Evolutionary conservation across 1,284 basidiomycete genomes (phyloP).

Genomic region (Sphaerobolus stellatus): DNA sequence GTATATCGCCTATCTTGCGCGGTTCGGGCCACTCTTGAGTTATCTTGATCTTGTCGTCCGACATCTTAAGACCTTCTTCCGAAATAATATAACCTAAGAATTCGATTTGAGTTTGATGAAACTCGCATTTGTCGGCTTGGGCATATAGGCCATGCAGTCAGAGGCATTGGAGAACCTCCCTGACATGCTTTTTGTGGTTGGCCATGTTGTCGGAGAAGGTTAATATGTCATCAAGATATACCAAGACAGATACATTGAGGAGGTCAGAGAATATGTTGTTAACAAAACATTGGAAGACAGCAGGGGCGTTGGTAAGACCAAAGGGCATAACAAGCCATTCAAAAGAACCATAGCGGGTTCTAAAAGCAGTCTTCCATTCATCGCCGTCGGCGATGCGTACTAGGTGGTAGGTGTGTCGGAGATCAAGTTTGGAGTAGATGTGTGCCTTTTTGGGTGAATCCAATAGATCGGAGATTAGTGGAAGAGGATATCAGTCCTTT

Average conservation of each 20-base stretch:
- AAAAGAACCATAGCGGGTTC: slow-evolving; percentile 23
- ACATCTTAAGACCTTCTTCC: slow-evolving; percentile 36
- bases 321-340: slow-evolving; percentile 24
- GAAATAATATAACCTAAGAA: slow-evolving; percentile 44
- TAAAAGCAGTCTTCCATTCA: background rate
- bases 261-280: slow-evolving; percentile 21
- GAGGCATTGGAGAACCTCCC: slow-evolving; percentile 36
- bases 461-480: background rate
- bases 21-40: slow-evolving; percentile 31
- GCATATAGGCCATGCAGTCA: slow-evolving; percentile 31
- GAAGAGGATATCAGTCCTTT: background rate
- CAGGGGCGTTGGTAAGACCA: slow-evolving; percentile 29
- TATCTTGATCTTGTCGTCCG: slow-evolving; percentile 37
- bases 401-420: background rate
- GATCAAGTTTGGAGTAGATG: background rate
- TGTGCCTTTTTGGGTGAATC: background rate
- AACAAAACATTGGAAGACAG: slow-evolving; percentile 29
- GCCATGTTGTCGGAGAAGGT: slow-evolving; percentile 22
- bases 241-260: slow-evolving; percentile 20
- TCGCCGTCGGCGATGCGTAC: background rate
- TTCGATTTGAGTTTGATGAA: slow-evolving; percentile 29
- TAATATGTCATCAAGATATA: slow-evolving; percentile 29
- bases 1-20: background rate
- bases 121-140: slow-evolving; percentile 41
- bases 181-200: slow-evolving; percentile 29